Evolutionary conservation across 768 basidiomycete species (phyloP).

Genomic region (Leccinum aurantiacum): DNA sequence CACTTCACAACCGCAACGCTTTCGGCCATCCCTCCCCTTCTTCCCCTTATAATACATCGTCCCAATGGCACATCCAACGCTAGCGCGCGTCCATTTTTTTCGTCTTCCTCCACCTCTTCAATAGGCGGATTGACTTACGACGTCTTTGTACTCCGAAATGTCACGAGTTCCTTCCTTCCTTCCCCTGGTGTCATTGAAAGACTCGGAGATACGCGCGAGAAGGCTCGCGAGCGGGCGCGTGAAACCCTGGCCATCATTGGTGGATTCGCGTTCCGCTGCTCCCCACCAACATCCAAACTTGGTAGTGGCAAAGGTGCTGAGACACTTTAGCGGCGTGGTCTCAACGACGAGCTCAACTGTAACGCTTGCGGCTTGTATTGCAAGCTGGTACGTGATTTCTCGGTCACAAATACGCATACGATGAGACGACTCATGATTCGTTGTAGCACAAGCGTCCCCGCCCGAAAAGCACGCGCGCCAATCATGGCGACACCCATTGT

Average conservation of each 20-base stretch:
- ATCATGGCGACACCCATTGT: constrained; percentile 44
- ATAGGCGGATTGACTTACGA: constrained; percentile 47
- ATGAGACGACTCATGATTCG: too few species aligned
- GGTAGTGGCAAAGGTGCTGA: constrained; percentile 62
- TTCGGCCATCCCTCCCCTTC: constrained; percentile 62
- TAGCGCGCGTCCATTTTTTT: constrained; percentile 41
- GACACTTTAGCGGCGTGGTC: constrained; percentile 35
- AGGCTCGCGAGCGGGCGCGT: constrained; percentile 68
- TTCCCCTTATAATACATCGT: constrained; percentile 59
- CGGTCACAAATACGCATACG: too few species aligned
- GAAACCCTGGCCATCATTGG: constrained; percentile 76
- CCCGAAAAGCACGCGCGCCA: too few species aligned
- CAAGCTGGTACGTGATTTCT: too few species aligned
- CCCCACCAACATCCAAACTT: constrained; percentile 45
- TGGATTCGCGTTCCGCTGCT: constrained; percentile 64
- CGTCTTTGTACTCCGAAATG: constrained; percentile 60
- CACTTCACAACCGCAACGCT: constrained; percentile 79
- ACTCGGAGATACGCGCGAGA: constrained; percentile 75
- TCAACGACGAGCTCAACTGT: too few species aligned
- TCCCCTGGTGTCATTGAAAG: constrained; percentile 79
- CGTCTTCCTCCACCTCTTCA: constrained; percentile 54
- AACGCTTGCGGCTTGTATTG: too few species aligned
- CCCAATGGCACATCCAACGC: constrained; percentile 27
- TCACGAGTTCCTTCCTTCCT: constrained; percentile 67
- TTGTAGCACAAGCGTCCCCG: too few species aligned